A percentile compares a stretch with the other conserved stretches of the same genome.
These are phyloP conservation scores for Candida freyschussii DNA, from an alignment of 1,139 yeast species.

Conservation along the genomic window DNA sequence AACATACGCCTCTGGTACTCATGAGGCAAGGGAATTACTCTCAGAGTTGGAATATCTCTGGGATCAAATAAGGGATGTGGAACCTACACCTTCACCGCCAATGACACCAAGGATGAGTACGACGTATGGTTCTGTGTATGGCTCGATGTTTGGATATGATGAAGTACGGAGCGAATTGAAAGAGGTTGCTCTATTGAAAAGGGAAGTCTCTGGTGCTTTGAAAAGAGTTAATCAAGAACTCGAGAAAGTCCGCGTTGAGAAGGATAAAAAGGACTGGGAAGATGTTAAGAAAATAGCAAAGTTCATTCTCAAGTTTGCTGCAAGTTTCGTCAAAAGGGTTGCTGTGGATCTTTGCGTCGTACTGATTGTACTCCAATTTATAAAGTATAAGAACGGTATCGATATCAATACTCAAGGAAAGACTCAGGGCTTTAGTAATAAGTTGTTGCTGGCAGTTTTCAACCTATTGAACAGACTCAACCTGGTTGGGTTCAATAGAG, in stretches of 20 bases:
- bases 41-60: constrained; percentile 66
- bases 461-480: constrained; percentile 15
- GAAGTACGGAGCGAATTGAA: constrained; percentile 14
- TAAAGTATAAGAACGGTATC: constrained; percentile 19
- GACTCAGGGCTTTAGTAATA: constrained; percentile 10
- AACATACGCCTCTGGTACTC: constrained; percentile 61
- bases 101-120: constrained; percentile 16
- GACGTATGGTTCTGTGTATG: constrained; percentile 13
- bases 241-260: constrained; percentile 9
- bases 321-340: constrained; percentile 14
- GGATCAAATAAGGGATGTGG: constrained; percentile 65
- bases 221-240: constrained; percentile 19
- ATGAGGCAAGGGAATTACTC: constrained; percentile 62
- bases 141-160: constrained; percentile 6
- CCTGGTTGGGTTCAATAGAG: constrained; percentile 17
- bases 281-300: constrained; percentile 10
- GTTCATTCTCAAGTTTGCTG: constrained; percentile 7
- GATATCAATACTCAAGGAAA: constrained; percentile 10
- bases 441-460: constrained; percentile 12
- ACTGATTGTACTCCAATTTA: constrained; percentile 17
- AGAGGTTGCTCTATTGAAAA: constrained; percentile 20
- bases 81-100: constrained; percentile 20
- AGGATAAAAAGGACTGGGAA: constrained; percentile 13
- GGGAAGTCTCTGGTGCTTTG: constrained; percentile 20
- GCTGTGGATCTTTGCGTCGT: constrained; percentile 17